A percentile compares a stretch with the other conserved stretches of the same genome.
Evolutionary conservation across 495 filamentous ascomycete species (phyloP).

Genomic region (Penicillium maclennaniae): DNA sequence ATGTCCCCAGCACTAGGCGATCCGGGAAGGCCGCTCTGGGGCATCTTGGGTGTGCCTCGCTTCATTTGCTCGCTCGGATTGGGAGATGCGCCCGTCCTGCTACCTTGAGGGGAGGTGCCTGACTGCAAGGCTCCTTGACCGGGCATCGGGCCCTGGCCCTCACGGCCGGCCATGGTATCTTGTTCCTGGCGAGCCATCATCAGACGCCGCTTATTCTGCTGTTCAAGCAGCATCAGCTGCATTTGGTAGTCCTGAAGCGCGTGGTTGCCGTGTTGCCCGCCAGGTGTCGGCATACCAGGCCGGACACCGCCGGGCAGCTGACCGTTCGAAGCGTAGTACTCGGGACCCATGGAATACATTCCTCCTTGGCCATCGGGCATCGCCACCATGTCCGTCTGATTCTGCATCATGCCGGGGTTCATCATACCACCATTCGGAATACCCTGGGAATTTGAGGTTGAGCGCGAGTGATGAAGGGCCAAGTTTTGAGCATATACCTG

Average conservation of each 20-base stretch:
- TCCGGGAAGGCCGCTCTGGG: slow-evolving; percentile 64
- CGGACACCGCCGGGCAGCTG: slow-evolving; percentile 54
- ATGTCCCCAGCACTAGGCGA: slow-evolving; percentile 82
- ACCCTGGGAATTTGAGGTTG: slow-evolving; percentile 60
- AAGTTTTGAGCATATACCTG: slow-evolving; percentile 82
- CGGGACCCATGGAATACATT: slow-evolving; percentile 49
- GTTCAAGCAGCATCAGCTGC: slow-evolving; percentile 97
- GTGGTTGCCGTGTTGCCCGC: slow-evolving; percentile 70
- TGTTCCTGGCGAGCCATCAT: slow-evolving; percentile 98
- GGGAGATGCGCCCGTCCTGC: slow-evolving; percentile 78
- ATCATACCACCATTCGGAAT: slow-evolving; percentile 63
- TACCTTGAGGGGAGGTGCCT: slow-evolving; percentile 78
- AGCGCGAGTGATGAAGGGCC: slow-evolving; percentile 67
- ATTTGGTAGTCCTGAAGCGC: slow-evolving; percentile 98
- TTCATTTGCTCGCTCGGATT: slow-evolving; percentile 88
- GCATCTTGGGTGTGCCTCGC: slow-evolving; percentile 85
- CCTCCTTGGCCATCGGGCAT: slow-evolving; percentile 61
- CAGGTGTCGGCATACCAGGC: slow-evolving; percentile 50
- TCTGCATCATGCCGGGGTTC: slow-evolving; percentile 53
- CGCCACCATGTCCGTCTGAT: slow-evolving; percentile 78
- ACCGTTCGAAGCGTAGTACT: slow-evolving; percentile 64
- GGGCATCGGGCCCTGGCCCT: slow-evolving; percentile 55
- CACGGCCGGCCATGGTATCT: slow-evolving; percentile 64
- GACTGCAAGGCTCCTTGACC: slow-evolving; percentile 53
- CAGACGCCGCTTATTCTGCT: slow-evolving; percentile 95